Percentiles rank a stretch among this genome's conserved stretches.
Conservation (phyloP, 2,329 filamentous ascomycete species). For the Zymoseptoria crescenta region DNA sequence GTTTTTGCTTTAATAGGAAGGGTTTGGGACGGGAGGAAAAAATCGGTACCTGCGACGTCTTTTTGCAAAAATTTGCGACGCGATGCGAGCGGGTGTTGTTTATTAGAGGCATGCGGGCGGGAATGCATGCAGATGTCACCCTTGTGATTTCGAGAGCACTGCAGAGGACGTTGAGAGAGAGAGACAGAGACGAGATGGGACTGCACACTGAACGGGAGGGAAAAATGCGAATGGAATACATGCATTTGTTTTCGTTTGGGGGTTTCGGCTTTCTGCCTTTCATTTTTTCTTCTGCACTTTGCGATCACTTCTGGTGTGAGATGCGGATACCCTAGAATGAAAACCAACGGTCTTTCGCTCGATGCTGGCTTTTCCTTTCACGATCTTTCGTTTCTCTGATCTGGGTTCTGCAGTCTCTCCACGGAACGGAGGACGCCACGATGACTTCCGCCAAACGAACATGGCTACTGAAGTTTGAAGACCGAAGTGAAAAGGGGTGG, state of each 20-base stretch:
- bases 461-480: too few relatives aligned
- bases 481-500: too few relatives aligned
- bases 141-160: neutral
- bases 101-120: neutral
- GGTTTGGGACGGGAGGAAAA: neutral
- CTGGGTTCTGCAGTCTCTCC: too few relatives aligned
- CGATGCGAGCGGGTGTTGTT: neutral
- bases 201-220: neutral
- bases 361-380: too few relatives aligned
- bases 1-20: neutral
- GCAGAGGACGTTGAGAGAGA: neutral
- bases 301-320: too few relatives aligned
- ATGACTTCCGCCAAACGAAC: too few relatives aligned
- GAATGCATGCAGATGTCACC: neutral
- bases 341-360: too few relatives aligned
- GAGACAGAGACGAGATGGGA: neutral
- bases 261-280: neutral
- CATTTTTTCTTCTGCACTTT: neutral
- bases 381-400: too few relatives aligned
- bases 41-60: neutral
- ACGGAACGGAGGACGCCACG: too few relatives aligned
- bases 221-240: neutral
- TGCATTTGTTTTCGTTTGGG: neutral
- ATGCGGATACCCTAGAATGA: too few relatives aligned
- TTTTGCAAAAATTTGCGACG: neutral